Evolutionary conservation across 148 eudicot species (phyloP), one percentile per base, ranked within the genome.

Genomic region (Cornus suecica): DNA sequence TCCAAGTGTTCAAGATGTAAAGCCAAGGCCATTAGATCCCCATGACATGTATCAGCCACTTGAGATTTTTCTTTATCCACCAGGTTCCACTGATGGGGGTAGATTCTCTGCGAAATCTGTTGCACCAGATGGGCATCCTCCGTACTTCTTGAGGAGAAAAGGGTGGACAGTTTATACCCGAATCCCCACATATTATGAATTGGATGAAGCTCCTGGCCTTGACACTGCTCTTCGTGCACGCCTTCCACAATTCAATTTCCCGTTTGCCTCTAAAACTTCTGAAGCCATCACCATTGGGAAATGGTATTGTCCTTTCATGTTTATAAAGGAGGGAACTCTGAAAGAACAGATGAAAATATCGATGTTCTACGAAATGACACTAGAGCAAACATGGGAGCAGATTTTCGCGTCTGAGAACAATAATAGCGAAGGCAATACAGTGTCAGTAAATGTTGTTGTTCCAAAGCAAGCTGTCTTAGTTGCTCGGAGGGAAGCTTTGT

Each of bases 221-320:
- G 74, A 92, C 62, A 16, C 80, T 18, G 18, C 81, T 56, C 90
- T 90, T 4, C 88, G 97, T 3, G 80, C 81, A 24, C 81, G 66
- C 42, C 85, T 88, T 66, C 97, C 92, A 16, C 81, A 74, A 20
- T 82, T 87, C 32, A 70, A 75, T 24, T 82, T 81, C 29, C 75
- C 87, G 10, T 30, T 48, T 0, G 15, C 54, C 5, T 3, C 0
- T 16, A 83, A 84, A 62, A 28, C n/a, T 41, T 84, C 87, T 3
- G 52, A 76, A 22, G 62, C 89, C 0, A 67, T 82, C 60, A 79
- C 84, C 9, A 88, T 94, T 13, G 98, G 94, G n/a, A 94, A 87
- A 56, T 90, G 98, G 98, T 88, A 85, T 41, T 76, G 85, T 28
- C 97, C 98, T 11, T 92, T 92, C 74, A 80, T 91, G 83, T 90